Percentiles rank a stretch among this genome's conserved stretches.
phyloP scores from a whole-genome alignment of 2,329 filamentous ascomycete species.

The Colletotrichum sp. region DNA sequence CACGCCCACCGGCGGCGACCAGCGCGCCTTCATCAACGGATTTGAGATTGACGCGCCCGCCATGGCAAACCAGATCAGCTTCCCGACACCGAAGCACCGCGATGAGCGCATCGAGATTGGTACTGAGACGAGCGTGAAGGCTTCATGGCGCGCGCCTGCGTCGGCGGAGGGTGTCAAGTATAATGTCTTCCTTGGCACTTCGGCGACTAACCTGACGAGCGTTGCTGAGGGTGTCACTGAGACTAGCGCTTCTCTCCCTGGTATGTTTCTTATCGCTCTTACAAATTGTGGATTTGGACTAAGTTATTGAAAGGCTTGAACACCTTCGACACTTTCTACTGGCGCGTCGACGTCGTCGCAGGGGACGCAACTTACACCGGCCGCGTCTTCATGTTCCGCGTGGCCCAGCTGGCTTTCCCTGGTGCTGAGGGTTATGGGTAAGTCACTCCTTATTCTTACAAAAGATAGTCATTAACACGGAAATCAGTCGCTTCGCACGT shows the following conservation, averaged over 20 bases:
- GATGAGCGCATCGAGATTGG: constrained; percentile 30
- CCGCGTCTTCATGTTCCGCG: constrained; percentile 32
- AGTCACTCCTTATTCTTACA: neutral
- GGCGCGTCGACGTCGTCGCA: constrained; percentile 33
- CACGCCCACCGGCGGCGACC: constrained; percentile 23
- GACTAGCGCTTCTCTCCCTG: neutral
- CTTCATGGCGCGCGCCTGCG: constrained; percentile 28
- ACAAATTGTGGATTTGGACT: fast-evolving
- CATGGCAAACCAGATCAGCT: constrained; percentile 28
- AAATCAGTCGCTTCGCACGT: constrained; percentile 30
- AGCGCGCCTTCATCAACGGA: constrained; percentile 32
- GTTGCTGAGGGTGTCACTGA: constrained; percentile 19
- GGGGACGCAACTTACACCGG: constrained; percentile 24
- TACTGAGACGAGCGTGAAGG: constrained; percentile 14
- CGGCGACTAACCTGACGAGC: constrained; percentile 13
- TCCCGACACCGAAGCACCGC: constrained; percentile 31
- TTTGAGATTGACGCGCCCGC: constrained; percentile 33
- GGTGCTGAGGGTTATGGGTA: constrained; percentile 41
- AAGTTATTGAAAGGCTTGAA: constrained; percentile 16
- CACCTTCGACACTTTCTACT: constrained; percentile 32
- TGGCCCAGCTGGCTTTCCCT: constrained; percentile 39
- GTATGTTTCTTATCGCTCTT: neutral
- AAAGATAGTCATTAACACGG: neutral
- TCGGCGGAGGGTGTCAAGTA: constrained; percentile 24
- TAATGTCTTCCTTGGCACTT: constrained; percentile 31